Evolutionary conservation across 139 green algal species (phyloP).

Genomic region (Nannochloris sp.): DNA sequence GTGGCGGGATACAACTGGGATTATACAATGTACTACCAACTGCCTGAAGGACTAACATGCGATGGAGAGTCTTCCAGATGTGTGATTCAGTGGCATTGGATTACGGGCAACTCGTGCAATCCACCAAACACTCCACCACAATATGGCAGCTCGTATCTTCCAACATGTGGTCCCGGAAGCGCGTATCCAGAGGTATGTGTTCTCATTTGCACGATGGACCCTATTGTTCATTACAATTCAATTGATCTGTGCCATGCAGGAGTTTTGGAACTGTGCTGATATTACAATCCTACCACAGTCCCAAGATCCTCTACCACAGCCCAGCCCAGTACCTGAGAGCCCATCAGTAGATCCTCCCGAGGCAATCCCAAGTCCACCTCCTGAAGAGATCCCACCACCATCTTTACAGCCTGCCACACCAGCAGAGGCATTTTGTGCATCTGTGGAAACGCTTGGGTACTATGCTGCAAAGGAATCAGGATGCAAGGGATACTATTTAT

Average conservation of each 20-base stretch:
- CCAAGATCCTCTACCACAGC: not conserved
- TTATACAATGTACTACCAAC: constrained; percentile 30
- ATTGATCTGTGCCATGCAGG: too few species aligned
- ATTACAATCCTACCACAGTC: constrained; percentile 2
- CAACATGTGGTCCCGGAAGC: constrained; percentile 16
- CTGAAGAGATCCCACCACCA: not conserved
- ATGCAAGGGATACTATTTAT: not conserved
- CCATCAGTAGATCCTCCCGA: not conserved
- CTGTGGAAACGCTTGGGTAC: not conserved
- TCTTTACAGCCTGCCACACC: not conserved
- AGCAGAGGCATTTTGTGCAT: not conserved
- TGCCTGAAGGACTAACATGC: constrained; percentile 21
- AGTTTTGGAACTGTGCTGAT: constrained; percentile 41
- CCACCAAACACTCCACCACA: constrained; percentile 17
- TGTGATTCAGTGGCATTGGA: constrained; percentile 40
- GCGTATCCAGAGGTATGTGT: constrained; percentile 3
- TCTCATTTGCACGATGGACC: too few species aligned
- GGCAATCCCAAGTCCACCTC: not conserved
- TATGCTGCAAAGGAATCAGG: not conserved
- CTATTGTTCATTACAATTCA: too few species aligned
- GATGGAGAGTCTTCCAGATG: constrained; percentile 18
- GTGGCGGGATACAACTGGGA: not conserved
- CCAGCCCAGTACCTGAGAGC: not conserved
- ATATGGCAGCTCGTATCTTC: constrained; percentile 11
- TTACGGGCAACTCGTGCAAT: constrained; percentile 42